Evolutionary conservation across 140 eudicot species (phyloP).

Genomic region (Stevia rebaudiana): DNA sequence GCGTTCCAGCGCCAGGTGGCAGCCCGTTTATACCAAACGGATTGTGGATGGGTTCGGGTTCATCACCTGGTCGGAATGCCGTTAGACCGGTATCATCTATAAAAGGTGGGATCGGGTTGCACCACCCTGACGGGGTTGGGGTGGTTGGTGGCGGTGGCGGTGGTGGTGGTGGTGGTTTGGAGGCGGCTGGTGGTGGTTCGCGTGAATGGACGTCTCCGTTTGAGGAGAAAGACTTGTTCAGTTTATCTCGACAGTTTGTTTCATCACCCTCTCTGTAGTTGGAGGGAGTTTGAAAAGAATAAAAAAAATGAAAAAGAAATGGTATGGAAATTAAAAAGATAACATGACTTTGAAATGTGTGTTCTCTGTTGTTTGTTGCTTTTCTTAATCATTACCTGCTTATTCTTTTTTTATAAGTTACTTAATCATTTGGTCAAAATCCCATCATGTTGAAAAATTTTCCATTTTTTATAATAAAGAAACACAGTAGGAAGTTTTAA

Average conservation of each 20-base stretch:
- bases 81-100: background rate
- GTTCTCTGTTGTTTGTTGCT: constrained; percentile 12
- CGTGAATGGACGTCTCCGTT: constrained; percentile 87
- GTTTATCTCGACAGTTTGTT: constrained; percentile 77
- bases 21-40: constrained; percentile 10
- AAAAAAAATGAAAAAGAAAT: background rate
- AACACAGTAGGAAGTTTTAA: too few relatives aligned
- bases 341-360: constrained; percentile 18
- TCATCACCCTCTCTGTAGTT: constrained; percentile 59
- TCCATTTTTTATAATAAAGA: background rate
- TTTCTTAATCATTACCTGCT: constrained; percentile 2
- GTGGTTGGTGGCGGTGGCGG: constrained; percentile 13
- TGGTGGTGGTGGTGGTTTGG: constrained; percentile 31
- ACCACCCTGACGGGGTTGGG: constrained; percentile 7
- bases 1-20: constrained; percentile 13
- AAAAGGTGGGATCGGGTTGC: constrained; percentile 2
- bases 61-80: background rate
- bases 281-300: constrained; percentile 12
- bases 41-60: constrained; percentile 13
- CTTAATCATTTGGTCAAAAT: background rate
- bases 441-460: background rate
- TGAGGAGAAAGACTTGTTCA: constrained; percentile 76
- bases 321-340: constrained; percentile 1
- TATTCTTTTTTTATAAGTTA: background rate
- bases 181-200: constrained; percentile 38